Base-by-base conservation (phyloP, 2,329 filamentous ascomycete species). In the Daldinia sp. region DNA sequence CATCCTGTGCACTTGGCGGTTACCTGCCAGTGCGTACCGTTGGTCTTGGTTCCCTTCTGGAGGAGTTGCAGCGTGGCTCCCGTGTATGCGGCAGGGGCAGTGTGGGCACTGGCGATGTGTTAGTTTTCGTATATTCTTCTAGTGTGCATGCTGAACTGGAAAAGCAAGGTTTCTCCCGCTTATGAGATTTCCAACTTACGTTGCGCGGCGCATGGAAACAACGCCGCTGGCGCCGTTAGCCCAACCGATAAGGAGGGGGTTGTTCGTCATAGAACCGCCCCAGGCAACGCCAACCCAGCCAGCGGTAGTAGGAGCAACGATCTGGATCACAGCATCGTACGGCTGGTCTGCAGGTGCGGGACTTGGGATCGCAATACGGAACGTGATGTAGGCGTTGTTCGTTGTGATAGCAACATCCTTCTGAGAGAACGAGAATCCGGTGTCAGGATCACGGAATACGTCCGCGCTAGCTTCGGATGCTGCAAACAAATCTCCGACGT, bases 201-300 rank as follows among this genome's bases (percentile, higher is more conserved):
- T 79, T 4, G 80, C 79, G 68, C 79, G 80, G 25, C 81, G 76
- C 0, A 80, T 77, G 0, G 80, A 80, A 10, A 78, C 72, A 1
- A 80, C 76, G 9, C 76, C 77, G 13, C 70, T 76, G 11, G 71
- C 75, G 21, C 77, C 79, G 66, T 80, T 81, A 34, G 74, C 68
- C 81, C 81, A 83, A 3, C 75, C 77, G 25, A 83, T 70, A 3
- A 79, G 76, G 1, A 83, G 72, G 1, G 81, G 81, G 61, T 80
- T 79, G 70, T 81, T 80, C 1, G 78, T 77, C 81, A 83, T 83
- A 30, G 77, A 76, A 3, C 80, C 81, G n/a, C 80, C 81, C 81
- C 81, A 83, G 11, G 81, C 77, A 19, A 82, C 72, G 1, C 80
- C 81, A 7, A 79, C 77, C 81, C 81, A 83, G 57, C 80, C 81